These are phyloP conservation scores for Exophiala mesophila DNA, from an alignment of 2,329 filamentous ascomycete genomes.

Conservation along the genomic window DNA sequence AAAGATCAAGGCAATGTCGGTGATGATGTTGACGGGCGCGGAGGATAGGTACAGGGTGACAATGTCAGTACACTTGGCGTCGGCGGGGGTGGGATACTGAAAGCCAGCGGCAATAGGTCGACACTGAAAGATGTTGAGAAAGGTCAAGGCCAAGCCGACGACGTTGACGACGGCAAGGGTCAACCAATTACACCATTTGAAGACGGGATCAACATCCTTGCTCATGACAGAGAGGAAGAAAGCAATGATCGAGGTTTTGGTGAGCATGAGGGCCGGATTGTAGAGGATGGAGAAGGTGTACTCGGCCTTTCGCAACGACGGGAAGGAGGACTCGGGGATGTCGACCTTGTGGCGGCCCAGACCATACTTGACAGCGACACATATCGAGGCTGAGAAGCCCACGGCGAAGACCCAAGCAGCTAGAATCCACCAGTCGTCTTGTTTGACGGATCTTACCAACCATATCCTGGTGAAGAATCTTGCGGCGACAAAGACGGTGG, in stretches of 20 bases:
- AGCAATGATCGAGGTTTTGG: constrained; percentile 85
- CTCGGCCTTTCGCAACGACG: constrained; percentile 43
- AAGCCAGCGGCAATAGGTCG: constrained; percentile 68
- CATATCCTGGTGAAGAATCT: constrained; percentile 67
- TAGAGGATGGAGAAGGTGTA: constrained; percentile 60
- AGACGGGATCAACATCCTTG: constrained; percentile 70
- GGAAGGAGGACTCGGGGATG: constrained; percentile 30
- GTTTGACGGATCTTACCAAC: constrained; percentile 66
- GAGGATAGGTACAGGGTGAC: constrained; percentile 65
- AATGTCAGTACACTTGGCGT: constrained; percentile 55
- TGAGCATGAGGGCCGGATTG: constrained; percentile 36
- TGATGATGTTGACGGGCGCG: constrained; percentile 86
- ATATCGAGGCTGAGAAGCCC: constrained; percentile 44
- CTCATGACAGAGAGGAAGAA: constrained; percentile 72
- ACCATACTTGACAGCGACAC: constrained; percentile 40
- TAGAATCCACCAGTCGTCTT: constrained; percentile 78
- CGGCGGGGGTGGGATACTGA: constrained; percentile 40
- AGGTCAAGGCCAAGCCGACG: constrained; percentile 71
- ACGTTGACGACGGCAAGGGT: constrained; percentile 73
- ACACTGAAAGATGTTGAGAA: constrained; percentile 87
- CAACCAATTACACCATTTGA: constrained; percentile 75
- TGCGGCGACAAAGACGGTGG: constrained; percentile 68
- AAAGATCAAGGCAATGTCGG: constrained; percentile 80
- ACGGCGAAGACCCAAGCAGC: constrained; percentile 64
- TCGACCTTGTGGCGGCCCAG: constrained; percentile 40